phyloP scores from a whole-genome alignment of 2,329 filamentous ascomycete species.

The Exophiala oligosperma region DNA sequence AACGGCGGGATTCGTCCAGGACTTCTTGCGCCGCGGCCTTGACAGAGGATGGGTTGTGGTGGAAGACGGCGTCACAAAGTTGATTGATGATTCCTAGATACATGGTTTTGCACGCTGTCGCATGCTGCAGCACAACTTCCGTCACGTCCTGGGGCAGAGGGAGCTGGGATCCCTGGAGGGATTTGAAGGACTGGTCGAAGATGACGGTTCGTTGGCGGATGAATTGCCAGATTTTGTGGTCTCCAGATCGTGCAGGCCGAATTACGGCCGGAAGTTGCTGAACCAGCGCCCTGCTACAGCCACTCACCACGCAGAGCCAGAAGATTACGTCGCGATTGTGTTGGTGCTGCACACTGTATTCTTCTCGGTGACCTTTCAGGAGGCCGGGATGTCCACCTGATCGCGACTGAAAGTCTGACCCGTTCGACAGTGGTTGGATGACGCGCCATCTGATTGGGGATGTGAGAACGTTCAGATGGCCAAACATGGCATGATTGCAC shows the following conservation, averaged over 20 bases:
- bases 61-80: not conserved
- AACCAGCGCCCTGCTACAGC: slow-evolving; percentile 1
- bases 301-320: slow-evolving; percentile 8
- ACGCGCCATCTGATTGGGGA: not conserved
- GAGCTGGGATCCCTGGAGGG: slow-evolving; percentile 1
- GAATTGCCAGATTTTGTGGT: slow-evolving; percentile 10
- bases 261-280: not conserved
- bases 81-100: slow-evolving; percentile 8
- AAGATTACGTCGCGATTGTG: slow-evolving; percentile 6
- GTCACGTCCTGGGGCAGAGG: slow-evolving; percentile 7
- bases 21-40: slow-evolving; percentile 4
- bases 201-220: slow-evolving; percentile 16
- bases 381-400: slow-evolving; percentile 29
- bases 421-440: slow-evolving; percentile 43
- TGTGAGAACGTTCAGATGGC: slow-evolving; percentile 1
- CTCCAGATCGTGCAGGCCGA: not conserved
- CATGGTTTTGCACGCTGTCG: slow-evolving; percentile 14
- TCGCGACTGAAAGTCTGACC: slow-evolving; percentile 42
- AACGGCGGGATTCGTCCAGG: slow-evolving; percentile 5
- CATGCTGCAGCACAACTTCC: slow-evolving; percentile 10
- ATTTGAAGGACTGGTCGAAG: slow-evolving; percentile 12
- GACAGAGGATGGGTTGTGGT: not conserved
- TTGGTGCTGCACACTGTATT: not conserved
- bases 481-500: slow-evolving; percentile 6
- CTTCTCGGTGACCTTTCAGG: not conserved